Evolutionary conservation across 371 early-diverging fungal genomes (phyloP).

Genomic region (Mortierella sp.): DNA sequence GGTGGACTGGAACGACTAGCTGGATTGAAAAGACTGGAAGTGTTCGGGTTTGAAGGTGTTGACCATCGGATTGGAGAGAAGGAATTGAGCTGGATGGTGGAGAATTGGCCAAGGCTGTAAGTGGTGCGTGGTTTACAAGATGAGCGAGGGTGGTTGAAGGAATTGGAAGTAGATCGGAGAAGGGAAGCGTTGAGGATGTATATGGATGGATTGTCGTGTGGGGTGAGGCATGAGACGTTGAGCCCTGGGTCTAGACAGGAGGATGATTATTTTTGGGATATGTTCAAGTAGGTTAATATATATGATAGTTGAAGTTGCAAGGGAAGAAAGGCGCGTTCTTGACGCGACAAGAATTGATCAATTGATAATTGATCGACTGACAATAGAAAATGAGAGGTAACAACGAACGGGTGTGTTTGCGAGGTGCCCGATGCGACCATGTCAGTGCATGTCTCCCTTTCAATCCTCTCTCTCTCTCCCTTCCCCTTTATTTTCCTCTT

Average conservation of each 20-base stretch:
- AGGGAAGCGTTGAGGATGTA: neutral
- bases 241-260: neutral
- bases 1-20: conserved; percentile 15
- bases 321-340: neutral
- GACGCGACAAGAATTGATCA: neutral
- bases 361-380: no score
- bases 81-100: neutral
- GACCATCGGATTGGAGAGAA: conserved; percentile 8
- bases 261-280: neutral
- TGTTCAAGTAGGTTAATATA: neutral
- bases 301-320: neutral
- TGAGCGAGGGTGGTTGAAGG: neutral
- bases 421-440: no score
- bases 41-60: neutral
- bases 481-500: neutral
- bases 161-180: neutral
- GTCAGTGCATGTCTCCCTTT: no score
- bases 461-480: no score
- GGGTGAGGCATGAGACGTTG: neutral
- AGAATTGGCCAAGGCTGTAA: neutral
- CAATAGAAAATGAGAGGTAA: no score
- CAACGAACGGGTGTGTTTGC: no score
- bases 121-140: neutral
- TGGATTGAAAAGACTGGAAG: neutral
- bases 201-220: no score